Percentiles rank a stretch among this genome's conserved stretches.
Evolutionary conservation across 257 asterid species (phyloP).

Genomic region (Marsdenia floribunda): DNA sequence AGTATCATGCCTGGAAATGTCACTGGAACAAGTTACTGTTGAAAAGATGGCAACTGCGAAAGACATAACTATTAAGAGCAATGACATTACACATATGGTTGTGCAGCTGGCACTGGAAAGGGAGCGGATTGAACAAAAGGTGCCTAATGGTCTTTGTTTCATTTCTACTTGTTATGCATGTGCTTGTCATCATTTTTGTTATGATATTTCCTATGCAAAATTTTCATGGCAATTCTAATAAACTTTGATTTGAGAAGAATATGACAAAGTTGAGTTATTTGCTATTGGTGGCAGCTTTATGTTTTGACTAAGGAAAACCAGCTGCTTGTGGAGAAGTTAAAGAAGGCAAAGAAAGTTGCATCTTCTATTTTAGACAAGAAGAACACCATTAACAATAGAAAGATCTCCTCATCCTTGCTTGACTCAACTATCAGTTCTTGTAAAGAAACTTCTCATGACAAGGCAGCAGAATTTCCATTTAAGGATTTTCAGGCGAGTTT

Average conservation of each 20-base stretch:
- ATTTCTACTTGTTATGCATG: background rate
- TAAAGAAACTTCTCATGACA: conserved; percentile 25
- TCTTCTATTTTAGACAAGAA: conserved; percentile 18
- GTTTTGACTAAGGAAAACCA: conserved; percentile 61
- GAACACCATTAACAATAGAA: conserved; percentile 20
- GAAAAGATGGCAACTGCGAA: conserved; percentile 54
- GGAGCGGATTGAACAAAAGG: conserved; percentile 75
- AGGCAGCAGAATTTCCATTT: conserved; percentile 31
- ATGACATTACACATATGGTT: conserved; percentile 60
- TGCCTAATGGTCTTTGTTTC: conserved; percentile 11
- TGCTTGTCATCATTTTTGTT: background rate
- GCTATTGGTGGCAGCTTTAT: conserved; percentile 42
- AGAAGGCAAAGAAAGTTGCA: conserved; percentile 24
- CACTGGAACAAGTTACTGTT: conserved; percentile 44
- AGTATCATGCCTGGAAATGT: conserved; percentile 40
- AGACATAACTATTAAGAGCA: conserved; percentile 51
- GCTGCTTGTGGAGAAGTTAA: conserved; percentile 41
- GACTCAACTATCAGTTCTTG: conserved; percentile 19
- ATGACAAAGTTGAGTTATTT: conserved; percentile 11
- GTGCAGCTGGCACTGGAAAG: conserved; percentile 70
- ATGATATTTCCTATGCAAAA: background rate
- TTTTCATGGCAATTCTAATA: background rate
- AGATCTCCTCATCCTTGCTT: conserved; percentile 17
- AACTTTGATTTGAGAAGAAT: background rate
- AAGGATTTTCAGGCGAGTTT: conserved; percentile 39